A percentile compares a stretch with the other conserved stretches of the same genome.
These are phyloP conservation scores for Protomyces arabidopsidicola DNA, from an alignment of 1,139 yeast species.

Conservation along the genomic window DNA sequence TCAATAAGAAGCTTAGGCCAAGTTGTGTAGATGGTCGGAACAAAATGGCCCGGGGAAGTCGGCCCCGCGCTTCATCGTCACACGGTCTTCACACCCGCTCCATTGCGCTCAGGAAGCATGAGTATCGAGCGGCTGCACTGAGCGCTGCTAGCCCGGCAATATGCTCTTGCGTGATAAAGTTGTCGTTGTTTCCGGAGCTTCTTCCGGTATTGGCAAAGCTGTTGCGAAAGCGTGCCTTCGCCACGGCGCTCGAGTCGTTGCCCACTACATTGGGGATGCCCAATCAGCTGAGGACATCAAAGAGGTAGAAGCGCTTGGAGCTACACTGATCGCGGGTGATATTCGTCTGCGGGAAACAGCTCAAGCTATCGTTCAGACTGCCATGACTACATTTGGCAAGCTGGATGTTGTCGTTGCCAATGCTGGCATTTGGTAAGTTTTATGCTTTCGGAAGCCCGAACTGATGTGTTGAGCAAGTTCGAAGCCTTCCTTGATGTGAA, in stretches of 20 bases:
- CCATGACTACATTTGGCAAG: conserved; percentile 45
- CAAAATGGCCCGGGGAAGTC: too few species aligned
- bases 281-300: neutral
- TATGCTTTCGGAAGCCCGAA: neutral
- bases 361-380: conserved; percentile 38
- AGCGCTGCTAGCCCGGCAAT: too few species aligned
- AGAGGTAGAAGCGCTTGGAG: conserved; percentile 16
- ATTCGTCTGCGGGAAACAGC: conserved; percentile 45
- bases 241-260: conserved; percentile 35
- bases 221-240: conserved; percentile 41
- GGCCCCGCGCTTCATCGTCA: too few species aligned
- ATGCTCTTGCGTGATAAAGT: conserved; percentile 29
- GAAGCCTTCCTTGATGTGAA: conserved; percentile 43
- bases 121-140: too few species aligned
- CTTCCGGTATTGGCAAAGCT: conserved; percentile 44
- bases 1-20: too few species aligned
- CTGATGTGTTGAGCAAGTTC: conserved; percentile 34
- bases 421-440: conserved; percentile 46
- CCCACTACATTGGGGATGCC: conserved; percentile 34
- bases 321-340: conserved; percentile 44
- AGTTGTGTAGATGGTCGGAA: too few species aligned
- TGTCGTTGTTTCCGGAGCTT: conserved; percentile 43
- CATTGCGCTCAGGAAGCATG: too few species aligned
- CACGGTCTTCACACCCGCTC: too few species aligned
- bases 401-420: conserved; percentile 47